phyloP scores from a whole-genome alignment of 805 yeast species.

The Wickerhamiella shivajii region DNA sequence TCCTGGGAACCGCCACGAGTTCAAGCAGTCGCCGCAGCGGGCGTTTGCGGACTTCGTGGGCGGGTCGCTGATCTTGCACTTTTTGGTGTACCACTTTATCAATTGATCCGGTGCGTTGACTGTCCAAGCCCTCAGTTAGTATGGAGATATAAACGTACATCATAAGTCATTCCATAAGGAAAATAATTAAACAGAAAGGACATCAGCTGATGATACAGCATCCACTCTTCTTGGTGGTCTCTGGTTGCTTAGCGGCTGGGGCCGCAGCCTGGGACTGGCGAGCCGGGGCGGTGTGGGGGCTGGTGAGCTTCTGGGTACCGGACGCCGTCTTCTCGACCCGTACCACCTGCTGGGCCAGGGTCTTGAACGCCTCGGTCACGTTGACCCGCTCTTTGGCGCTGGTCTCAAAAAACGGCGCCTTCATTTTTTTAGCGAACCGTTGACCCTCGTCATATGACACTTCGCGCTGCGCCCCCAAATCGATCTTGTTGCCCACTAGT shows the following conservation, averaged over 20 bases:
- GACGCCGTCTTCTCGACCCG: conserved; percentile 14
- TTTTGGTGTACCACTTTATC: conserved; percentile 78
- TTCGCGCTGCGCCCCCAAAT: conserved; percentile 61
- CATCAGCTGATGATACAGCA: conserved; percentile 8
- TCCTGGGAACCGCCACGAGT: conserved; percentile 27
- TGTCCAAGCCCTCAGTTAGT: not conserved
- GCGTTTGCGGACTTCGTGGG: conserved; percentile 81
- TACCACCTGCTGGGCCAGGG: conserved; percentile 24
- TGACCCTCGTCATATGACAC: conserved; percentile 79
- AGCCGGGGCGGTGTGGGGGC: conserved; percentile 7
- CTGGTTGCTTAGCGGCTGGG: not conserved
- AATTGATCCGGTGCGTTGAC: conserved; percentile 33
- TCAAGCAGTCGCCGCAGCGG: conserved; percentile 34
- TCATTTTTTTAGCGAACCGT: conserved; percentile 49
- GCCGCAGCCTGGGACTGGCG: too few species aligned
- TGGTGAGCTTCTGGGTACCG: conserved; percentile 2
- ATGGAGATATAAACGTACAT: not conserved
- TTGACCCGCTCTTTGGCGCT: conserved; percentile 84
- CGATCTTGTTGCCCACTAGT: conserved; percentile 80
- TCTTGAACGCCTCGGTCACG: conserved; percentile 73
- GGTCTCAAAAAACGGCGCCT: conserved; percentile 64
- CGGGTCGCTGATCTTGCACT: conserved; percentile 80
- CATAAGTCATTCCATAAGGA: not conserved
- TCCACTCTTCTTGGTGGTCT: conserved; percentile 4
- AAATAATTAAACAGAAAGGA: not conserved